Base-by-base conservation (phyloP, 78 protist species). In the Tieghemostelium lacteum region DNA sequence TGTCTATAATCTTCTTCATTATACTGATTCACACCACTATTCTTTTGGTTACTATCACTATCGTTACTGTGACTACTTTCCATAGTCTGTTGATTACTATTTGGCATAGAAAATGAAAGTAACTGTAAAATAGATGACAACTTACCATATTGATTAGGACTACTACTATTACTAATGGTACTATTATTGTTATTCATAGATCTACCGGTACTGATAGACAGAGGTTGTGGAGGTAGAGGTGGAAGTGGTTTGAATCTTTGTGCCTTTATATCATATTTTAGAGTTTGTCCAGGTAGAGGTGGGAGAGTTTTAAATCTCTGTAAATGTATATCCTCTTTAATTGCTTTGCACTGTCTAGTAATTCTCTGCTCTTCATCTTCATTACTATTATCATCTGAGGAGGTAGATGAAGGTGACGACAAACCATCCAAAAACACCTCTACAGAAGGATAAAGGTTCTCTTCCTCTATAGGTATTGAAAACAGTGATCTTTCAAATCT, bases 191-290 rank as follows among this genome's bases (percentile, higher is more conserved):
- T 64, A 7, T 16, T n/a, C 17, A 17, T 36, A 37, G 12, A 36
- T n/a, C n/a, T 22, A 39, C 0, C n/a, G 7, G 14, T 64, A 7
- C 8, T 26, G 17, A 7, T 36, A 22, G 0, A 42, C 69, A 8
- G 73, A 24, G 7, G n/a, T 42, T 69, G 72, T 37, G 0, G 54
- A 26, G 88, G 91, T 39, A 33, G 20, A 17, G 91, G 91, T 69
- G 91, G 91, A n/a, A 83, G 26, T 66, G 91, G 78, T 58, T 83
- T 83, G 50, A 57, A 83, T 55, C 78, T 66, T 83, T 83, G 91
- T 33, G 69, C 28, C 29, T 70, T 60, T 36, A 83, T 83, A 60
- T 83, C 91, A 10, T 83, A 52, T 26, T 75, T 75, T 29, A 75
- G 20, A 1, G 57, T 39, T 61, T 58, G 60, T 24, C 62, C 62